These are phyloP conservation scores for Mycena amicta DNA, from an alignment of 768 basidiomycete species.

Conservation along the genomic window DNA sequence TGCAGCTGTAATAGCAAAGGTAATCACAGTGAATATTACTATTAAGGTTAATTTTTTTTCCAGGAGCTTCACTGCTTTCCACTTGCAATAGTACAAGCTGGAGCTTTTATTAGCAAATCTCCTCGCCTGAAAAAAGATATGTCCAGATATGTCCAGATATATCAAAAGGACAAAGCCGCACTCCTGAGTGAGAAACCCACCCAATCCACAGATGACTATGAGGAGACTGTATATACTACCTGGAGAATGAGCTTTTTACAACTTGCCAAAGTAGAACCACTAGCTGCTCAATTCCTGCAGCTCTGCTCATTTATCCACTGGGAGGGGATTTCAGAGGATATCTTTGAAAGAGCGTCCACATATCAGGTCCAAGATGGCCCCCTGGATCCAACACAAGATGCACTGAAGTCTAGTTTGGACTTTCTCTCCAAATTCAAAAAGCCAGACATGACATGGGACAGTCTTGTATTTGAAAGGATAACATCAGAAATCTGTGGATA, in stretches of 20 bases:
- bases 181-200: neutral
- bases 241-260: neutral
- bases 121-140: neutral
- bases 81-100: constrained; percentile 11
- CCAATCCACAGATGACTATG: neutral
- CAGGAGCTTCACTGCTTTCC: constrained; percentile 10
- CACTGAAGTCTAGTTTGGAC: no score
- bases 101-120: constrained; percentile 8
- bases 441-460: neutral
- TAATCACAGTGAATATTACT: neutral
- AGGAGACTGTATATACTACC: neutral
- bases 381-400: neutral
- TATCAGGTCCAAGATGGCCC: neutral
- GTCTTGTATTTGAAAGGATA: neutral
- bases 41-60: neutral
- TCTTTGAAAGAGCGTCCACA: neutral
- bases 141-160: constrained; percentile 2
- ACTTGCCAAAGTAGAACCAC: neutral
- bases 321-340: neutral
- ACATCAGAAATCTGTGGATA: neutral
- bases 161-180: neutral
- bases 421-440: neutral
- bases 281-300: neutral
- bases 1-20: constrained; percentile 17
- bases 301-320: neutral